These are phyloP conservation scores for Neurospora sublineolata DNA, from an alignment of 495 filamentous ascomycete genomes.

Conservation along the genomic window DNA sequence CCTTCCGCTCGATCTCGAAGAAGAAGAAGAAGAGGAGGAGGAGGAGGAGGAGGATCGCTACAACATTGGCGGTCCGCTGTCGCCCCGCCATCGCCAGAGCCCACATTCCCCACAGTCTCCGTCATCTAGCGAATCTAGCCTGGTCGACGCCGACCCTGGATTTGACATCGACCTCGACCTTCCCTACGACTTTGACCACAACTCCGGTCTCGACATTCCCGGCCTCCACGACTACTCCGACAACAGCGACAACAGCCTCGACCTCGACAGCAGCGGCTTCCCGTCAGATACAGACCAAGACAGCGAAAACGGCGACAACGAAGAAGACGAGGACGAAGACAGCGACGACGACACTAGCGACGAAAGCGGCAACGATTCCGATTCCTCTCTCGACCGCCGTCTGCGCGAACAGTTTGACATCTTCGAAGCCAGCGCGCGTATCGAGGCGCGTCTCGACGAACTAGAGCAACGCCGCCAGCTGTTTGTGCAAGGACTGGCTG, in stretches of 20 bases:
- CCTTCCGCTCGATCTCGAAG: neutral
- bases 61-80: neutral
- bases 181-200: neutral
- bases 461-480: neutral
- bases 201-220: neutral
- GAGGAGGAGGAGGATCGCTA: neutral
- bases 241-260: neutral
- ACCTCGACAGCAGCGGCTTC: neutral
- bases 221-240: neutral
- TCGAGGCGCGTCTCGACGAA: neutral
- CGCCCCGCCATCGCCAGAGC: neutral
- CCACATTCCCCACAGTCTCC: neutral
- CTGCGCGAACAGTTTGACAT: neutral
- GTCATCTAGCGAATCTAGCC: neutral
- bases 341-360: neutral
- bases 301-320: neutral
- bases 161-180: neutral
- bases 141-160: neutral
- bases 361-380: neutral
- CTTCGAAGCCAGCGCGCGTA: neutral
- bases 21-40: neutral
- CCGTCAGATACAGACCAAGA: neutral
- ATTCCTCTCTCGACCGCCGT: neutral
- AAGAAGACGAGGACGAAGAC: neutral
- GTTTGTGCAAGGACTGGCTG: neutral